Conservation (phyloP, 108 stramenopile genomes). For the Stephanodiscus triporus region DNA sequence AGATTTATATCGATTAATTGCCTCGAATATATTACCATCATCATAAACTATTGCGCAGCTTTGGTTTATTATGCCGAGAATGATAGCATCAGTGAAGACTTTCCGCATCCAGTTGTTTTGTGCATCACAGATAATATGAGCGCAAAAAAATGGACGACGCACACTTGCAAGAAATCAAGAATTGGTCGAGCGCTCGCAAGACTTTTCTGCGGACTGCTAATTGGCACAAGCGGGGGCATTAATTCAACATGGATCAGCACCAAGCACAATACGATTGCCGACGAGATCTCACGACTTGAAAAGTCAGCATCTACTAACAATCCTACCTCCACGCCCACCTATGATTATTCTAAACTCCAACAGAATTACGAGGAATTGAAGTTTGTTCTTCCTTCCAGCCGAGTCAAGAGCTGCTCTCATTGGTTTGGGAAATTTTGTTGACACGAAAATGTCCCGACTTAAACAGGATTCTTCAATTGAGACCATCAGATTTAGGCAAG, state of each 20-base stretch:
- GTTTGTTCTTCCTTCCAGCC: neutral
- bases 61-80: too few relatives aligned
- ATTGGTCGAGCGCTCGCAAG: slow-evolving; percentile 18
- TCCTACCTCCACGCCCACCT: neutral
- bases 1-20: too few relatives aligned
- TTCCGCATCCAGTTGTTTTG: neutral
- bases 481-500: slow-evolving; percentile 23
- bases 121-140: slow-evolving; percentile 11
- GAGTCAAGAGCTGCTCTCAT: too few relatives aligned
- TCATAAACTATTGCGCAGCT: too few relatives aligned
- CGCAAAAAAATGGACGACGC: slow-evolving; percentile 8
- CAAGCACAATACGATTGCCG: slow-evolving; percentile 21
- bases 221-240: slow-evolving; percentile 13
- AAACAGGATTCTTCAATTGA: neutral
- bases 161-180: too few relatives aligned
- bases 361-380: slow-evolving; percentile 8
- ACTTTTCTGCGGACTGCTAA: slow-evolving; percentile 9
- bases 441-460: slow-evolving; percentile 9
- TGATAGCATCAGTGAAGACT: too few relatives aligned
- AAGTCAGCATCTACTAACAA: neutral
- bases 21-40: too few relatives aligned
- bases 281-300: slow-evolving; percentile 32
- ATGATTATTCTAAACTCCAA: slow-evolving; percentile 13
- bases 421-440: too few relatives aligned
- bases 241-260: slow-evolving; percentile 13